phyloP scores from a whole-genome alignment of 2,329 filamentous ascomycete genomes.

The Berkeleyomyces rouxiae region DNA sequence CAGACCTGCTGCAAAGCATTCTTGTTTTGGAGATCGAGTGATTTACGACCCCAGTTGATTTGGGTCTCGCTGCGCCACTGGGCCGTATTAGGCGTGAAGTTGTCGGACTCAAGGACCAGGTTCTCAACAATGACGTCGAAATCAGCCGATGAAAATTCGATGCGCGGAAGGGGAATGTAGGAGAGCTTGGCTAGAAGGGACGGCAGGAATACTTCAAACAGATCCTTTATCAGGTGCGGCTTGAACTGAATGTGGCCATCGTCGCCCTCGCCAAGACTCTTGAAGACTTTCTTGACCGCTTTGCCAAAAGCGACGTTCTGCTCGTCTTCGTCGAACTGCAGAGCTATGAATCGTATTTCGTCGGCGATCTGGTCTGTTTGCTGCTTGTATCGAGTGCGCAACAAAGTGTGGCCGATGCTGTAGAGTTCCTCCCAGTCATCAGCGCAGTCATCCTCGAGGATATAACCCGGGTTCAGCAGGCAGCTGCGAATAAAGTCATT shows the following conservation, averaged over 20 bases:
- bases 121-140: conserved; percentile 88
- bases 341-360: conserved; percentile 75
- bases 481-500: conserved; percentile 66
- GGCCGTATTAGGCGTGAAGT: conserved; percentile 82
- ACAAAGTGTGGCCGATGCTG: conserved; percentile 69
- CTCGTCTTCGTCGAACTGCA: conserved; percentile 77
- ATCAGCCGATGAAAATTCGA: conserved; percentile 74
- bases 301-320: conserved; percentile 69
- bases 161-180: conserved; percentile 84
- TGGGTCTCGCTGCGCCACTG: conserved; percentile 88
- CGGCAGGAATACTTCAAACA: conserved; percentile 75
- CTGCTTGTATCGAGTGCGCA: conserved; percentile 71
- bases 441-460: conserved; percentile 66
- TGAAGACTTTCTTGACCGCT: conserved; percentile 70
- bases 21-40: conserved; percentile 60
- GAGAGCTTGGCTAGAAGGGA: conserved; percentile 66
- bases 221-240: conserved; percentile 76
- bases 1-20: conserved; percentile 28
- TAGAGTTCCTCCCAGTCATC: conserved; percentile 72
- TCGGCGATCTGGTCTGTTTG: conserved; percentile 79
- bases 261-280: conserved; percentile 69
- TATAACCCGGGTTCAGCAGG: conserved; percentile 77
- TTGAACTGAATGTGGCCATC: conserved; percentile 81
- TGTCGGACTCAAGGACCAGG: conserved; percentile 86
- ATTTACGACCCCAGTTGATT: conserved; percentile 88